A percentile compares a stretch with the other conserved stretches of the same genome.
These are phyloP conservation scores for Naganishia vishniacii DNA, from an alignment of 768 basidiomycete genomes.

Conservation along the genomic window DNA sequence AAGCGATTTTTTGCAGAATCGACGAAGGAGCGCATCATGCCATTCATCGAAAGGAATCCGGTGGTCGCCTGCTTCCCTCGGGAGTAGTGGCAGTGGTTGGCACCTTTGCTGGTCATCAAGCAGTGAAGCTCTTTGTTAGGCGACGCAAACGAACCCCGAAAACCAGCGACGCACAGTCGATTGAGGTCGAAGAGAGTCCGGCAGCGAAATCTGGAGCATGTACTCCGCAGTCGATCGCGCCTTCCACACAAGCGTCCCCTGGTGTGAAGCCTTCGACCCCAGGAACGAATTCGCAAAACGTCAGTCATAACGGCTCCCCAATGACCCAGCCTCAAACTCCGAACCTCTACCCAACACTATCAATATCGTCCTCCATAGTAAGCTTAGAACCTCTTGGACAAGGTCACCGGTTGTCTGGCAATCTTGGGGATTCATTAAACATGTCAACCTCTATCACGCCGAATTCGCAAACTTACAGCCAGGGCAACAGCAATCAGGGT, in stretches of 20 bases:
- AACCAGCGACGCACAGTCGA: background rate
- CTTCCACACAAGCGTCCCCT: constrained; percentile 11
- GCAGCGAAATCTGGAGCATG: background rate
- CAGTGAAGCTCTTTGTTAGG: constrained; percentile 71
- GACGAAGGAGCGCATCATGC: constrained; percentile 84
- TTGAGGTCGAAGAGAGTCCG: background rate
- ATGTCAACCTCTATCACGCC: constrained; percentile 6
- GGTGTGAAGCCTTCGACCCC: constrained; percentile 8
- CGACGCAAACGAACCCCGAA: constrained; percentile 45
- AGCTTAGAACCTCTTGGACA: constrained; percentile 22
- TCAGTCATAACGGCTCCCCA: constrained; percentile 13
- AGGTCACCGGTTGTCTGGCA: background rate
- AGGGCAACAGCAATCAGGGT: background rate
- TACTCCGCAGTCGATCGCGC: constrained; percentile 10
- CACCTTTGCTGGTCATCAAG: constrained; percentile 87
- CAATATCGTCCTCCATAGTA: constrained; percentile 26
- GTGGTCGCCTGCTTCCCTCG: constrained; percentile 82
- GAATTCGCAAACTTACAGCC: background rate
- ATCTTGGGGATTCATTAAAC: background rate
- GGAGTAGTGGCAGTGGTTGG: constrained; percentile 84
- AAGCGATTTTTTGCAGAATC: constrained; percentile 51
- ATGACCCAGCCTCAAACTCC: constrained; percentile 27
- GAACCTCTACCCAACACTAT: constrained; percentile 26
- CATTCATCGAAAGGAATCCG: constrained; percentile 69
- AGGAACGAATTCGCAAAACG: constrained; percentile 6